Evolutionary conservation across 2,329 filamentous ascomycete species (phyloP).

Genomic region (Paraphaeosphaeria sporulosa): DNA sequence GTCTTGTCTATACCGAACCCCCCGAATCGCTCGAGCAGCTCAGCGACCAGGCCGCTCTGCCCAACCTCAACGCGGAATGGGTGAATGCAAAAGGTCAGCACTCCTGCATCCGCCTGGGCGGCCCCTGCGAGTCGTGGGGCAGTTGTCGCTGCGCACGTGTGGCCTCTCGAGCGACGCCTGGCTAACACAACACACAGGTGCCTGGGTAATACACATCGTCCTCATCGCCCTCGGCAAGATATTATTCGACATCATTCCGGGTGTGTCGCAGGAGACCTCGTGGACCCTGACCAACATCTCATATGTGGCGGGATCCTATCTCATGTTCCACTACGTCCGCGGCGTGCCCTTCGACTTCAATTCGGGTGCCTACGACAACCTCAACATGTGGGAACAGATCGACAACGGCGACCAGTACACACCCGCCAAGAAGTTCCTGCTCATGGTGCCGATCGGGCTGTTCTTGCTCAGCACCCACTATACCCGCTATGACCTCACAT

Average conservation of each 20-base stretch:
- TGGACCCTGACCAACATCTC: conserved; percentile 99
- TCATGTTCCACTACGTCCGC: conserved; percentile 99
- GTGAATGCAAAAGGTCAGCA: conserved; percentile 95
- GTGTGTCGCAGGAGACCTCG: conserved; percentile 95
- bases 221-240: conserved; percentile 92
- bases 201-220: conserved; percentile 97
- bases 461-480: conserved; percentile 98
- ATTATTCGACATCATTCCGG: conserved; percentile 94
- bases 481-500: conserved; percentile 95
- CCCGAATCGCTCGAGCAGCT: conserved; percentile 96
- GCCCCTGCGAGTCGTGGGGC: background rate
- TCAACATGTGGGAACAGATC: conserved; percentile 99
- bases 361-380: conserved; percentile 95
- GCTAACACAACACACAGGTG: conserved; percentile 66
- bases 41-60: conserved; percentile 92
- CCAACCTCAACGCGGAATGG: conserved; percentile 98
- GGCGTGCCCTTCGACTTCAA: conserved; percentile 99
- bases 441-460: conserved; percentile 90
- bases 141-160: background rate
- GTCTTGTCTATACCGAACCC: conserved; percentile 97
- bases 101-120: background rate
- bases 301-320: conserved; percentile 98
- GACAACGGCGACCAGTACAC: conserved; percentile 99
- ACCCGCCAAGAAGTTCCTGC: conserved; percentile 96
- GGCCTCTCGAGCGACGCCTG: conserved; percentile 6